Base-by-base conservation (phyloP, 495 filamentous ascomycete species). In the Chaetomium cochliodes region DNA sequence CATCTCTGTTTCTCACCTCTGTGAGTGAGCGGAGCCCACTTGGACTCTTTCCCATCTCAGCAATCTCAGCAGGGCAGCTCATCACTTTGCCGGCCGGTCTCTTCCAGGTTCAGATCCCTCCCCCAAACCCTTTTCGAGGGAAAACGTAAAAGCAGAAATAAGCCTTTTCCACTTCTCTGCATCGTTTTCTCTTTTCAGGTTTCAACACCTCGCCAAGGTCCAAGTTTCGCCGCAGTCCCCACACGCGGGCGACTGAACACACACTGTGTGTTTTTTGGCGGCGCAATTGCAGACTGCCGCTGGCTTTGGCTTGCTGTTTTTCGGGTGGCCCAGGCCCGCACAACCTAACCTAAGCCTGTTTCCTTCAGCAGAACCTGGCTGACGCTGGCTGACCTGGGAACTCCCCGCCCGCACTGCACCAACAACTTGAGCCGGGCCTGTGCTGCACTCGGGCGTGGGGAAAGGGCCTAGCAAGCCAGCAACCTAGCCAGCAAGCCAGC, bases 391-490 rank as follows among this genome's bases (percentile, higher is more conserved):
- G 5, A 51, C n/a, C n/a, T 22, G 49, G 47, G 12, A 37, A 16
- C 13, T 44, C 13, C 30, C 47, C 47, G 41, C 47, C 47, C 41
- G 47, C 39, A 33, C 50, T 54, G 51, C 41, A 56, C 51, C 52
- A 26, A 16, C 49, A 39, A 30, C 28, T 6, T 30, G 28, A 30
- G 58, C 47, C 37, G 13, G 54, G 68, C 69, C 71, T 70, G 71
- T 69, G 68, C 71, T 67, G 71, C 63, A 68, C 70, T 61, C 69
- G 66, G 65, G 67, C 67, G 65, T 70, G 67, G 70, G 67, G 66
- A 69, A 70, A n/a, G n/a, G 61, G 41, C n/a, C 52, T 61, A 65
- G 65, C 41, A 18, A 69, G 64, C 56, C 58, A 26, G 41, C 42
- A 63, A 26, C 41, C 53, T 28, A 55, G 15, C 51, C 58, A 62